Percentiles rank a stretch among this genome's conserved stretches.
These are phyloP conservation scores for Polytrichum formosum DNA, from an alignment of 225 moss, liverwort and hornwort species.

Conservation along the genomic window DNA sequence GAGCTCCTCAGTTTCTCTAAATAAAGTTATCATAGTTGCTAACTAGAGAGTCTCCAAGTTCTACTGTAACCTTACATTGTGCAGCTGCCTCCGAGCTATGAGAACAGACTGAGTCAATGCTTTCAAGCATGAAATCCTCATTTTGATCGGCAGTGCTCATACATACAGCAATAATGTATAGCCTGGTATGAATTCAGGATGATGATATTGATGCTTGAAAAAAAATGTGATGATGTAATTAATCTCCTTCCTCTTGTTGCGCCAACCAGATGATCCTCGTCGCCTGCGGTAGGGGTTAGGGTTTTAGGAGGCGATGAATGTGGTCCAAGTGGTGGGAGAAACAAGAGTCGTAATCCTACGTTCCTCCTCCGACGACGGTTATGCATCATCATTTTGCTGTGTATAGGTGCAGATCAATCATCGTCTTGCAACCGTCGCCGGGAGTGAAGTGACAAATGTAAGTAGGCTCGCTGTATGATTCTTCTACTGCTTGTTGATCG, in stretches of 20 bases:
- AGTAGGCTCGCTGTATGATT: not conserved
- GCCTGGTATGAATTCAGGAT: too few species aligned
- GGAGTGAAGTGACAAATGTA: too few species aligned
- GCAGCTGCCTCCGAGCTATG: too few species aligned
- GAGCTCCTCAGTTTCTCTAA: too few species aligned
- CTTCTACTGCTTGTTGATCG: not conserved
- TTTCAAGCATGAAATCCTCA: too few species aligned
- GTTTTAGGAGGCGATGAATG: not conserved
- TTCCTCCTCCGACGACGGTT: not conserved
- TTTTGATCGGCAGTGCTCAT: too few species aligned
- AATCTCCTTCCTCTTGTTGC: not conserved
- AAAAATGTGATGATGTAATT: not conserved
- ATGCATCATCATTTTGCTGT: not conserved
- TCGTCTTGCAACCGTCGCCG: not conserved
- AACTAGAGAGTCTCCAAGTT: too few species aligned
- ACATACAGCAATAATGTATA: too few species aligned
- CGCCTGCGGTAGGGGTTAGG: not conserved
- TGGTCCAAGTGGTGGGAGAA: not conserved
- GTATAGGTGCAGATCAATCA: not conserved
- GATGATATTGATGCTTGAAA: not conserved
- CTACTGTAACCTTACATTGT: too few species aligned
- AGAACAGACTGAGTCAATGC: too few species aligned
- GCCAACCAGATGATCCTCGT: not conserved
- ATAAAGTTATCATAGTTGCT: too few species aligned
- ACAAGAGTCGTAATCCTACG: not conserved